Percentiles rank a stretch among this genome's conserved stretches.
phyloP scores from a whole-genome alignment of 345 rosid genomes.

The Trapa bicornis region DNA sequence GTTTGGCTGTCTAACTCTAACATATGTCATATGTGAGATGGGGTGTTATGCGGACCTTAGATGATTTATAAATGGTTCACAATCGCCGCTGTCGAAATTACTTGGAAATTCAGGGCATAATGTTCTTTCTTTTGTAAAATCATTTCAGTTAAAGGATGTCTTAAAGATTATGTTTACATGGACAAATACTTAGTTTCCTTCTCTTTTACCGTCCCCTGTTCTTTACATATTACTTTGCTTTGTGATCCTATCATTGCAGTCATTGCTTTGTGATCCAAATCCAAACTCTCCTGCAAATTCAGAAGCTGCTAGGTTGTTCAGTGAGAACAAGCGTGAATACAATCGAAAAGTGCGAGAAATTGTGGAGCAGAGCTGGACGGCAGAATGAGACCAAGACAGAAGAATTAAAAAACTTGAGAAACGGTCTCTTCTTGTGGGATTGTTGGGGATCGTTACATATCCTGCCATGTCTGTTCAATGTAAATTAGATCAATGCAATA shows the following conservation, averaged over 20 bases:
- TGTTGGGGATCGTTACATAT: not conserved
- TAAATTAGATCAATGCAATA: not conserved
- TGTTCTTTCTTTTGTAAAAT: not conserved
- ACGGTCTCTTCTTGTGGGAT: not conserved
- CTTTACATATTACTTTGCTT: not conserved
- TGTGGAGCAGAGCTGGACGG: constrained; percentile 92
- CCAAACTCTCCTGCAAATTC: constrained; percentile 97
- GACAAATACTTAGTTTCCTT: not conserved
- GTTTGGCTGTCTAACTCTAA: not conserved
- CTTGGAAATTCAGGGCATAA: not conserved
- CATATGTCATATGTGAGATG: not conserved
- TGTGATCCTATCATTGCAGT: constrained; percentile 27
- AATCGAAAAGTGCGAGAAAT: constrained; percentile 80
- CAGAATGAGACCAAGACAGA: constrained; percentile 26
- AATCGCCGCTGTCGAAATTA: not conserved
- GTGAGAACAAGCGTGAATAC: constrained; percentile 89
- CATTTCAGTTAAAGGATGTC: not conserved
- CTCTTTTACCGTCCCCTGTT: not conserved
- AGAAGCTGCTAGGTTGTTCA: constrained; percentile 96
- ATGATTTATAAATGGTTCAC: not conserved
- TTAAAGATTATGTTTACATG: not conserved
- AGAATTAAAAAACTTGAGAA: not conserved
- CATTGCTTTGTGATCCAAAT: constrained; percentile 89
- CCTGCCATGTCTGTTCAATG: not conserved
- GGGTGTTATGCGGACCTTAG: not conserved